phyloP scores from a whole-genome alignment of 306 rosid species.

The Medicago truncatula region MtrunA17r5.0-ANR NC_053043.1:33796001-33796500 shows the following conservation, averaged over 20 bases:
- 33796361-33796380: slow-evolving; percentile 88
- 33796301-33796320: slow-evolving; percentile 74
- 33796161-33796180: slow-evolving; percentile 55
- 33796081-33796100: slow-evolving; percentile 47
- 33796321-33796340: slow-evolving; percentile 63
- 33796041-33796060: slow-evolving; percentile 53
- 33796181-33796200: slow-evolving; percentile 59
- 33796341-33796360: slow-evolving; percentile 53
- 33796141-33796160: slow-evolving; percentile 60
- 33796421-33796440: slow-evolving; percentile 89
- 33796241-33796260: slow-evolving; percentile 68
- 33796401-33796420: slow-evolving; percentile 90
- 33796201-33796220: slow-evolving; percentile 71
- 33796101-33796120: slow-evolving; percentile 40
- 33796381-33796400: slow-evolving; percentile 86
- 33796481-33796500: slow-evolving; percentile 67
- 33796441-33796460: slow-evolving; percentile 59
- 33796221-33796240: slow-evolving; percentile 81
- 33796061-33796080: slow-evolving; percentile 56
- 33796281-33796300: slow-evolving; percentile 73
- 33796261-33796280: slow-evolving; percentile 55
- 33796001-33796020: slow-evolving; percentile 50
- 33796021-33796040: slow-evolving; percentile 47
- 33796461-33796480: slow-evolving; percentile 66
- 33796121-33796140: slow-evolving; percentile 52